These are phyloP conservation scores for Phytophthora litchii DNA, from an alignment of 352 stramenopile genomes.

Conservation along the genomic window DNA sequence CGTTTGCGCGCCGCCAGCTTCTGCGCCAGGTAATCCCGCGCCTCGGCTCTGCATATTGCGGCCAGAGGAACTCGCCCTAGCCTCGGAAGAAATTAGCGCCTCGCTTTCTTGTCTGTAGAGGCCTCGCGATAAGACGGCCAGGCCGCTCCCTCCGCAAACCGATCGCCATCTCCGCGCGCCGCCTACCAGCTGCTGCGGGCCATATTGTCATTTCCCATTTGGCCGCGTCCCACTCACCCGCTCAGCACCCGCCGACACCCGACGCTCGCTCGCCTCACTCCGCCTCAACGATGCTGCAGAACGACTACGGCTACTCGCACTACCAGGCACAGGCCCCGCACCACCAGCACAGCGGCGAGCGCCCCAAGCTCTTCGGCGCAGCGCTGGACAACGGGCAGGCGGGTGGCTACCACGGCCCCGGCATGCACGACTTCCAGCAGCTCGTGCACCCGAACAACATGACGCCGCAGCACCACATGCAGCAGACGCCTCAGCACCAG, in stretches of 20 bases:
- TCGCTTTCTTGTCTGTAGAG: conserved; percentile 46
- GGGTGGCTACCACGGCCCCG: conserved; percentile 31
- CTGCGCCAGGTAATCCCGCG: conserved; percentile 19
- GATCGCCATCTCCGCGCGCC: not conserved
- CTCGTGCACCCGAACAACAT: conserved; percentile 47
- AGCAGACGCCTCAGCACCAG: conserved; percentile 52
- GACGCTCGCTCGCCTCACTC: conserved; percentile 10
- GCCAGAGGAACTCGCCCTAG: conserved; percentile 20
- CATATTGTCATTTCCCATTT: conserved; percentile 84
- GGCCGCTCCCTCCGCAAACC: conserved; percentile 6
- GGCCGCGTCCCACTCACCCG: conserved; percentile 46
- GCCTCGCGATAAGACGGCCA: conserved; percentile 41
- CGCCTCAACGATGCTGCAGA: conserved; percentile 47
- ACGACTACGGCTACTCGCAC: conserved; percentile 73
- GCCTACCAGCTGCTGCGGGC: conserved; percentile 53
- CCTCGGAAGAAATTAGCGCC: conserved; percentile 24
- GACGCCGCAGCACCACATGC: conserved; percentile 51
- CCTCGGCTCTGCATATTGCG: conserved; percentile 26
- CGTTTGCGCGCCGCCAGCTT: conserved; percentile 20
- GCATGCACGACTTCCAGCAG: conserved; percentile 51
- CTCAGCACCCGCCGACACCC: not conserved
- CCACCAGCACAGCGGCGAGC: conserved; percentile 61
- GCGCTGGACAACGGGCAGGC: conserved; percentile 36
- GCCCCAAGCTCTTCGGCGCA: conserved; percentile 58
- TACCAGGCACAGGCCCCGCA: conserved; percentile 40